A percentile compares a stretch with the other conserved stretches of the same genome.
Conservation (phyloP, 106 monocot genomes). For the Acorus gramineus region DNA sequence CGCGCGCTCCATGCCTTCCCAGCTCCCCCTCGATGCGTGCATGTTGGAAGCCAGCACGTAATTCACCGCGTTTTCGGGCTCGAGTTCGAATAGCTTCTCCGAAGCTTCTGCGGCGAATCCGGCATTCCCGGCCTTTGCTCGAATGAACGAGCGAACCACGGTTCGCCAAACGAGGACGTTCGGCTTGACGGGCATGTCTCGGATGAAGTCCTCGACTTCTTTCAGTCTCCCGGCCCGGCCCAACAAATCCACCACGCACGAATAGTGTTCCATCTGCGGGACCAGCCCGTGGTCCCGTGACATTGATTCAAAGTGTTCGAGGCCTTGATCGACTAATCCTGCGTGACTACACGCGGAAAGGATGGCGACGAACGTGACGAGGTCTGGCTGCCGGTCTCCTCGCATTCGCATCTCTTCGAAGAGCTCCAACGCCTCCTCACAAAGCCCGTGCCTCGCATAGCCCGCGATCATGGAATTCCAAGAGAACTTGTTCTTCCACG, state of each 20-base stretch:
- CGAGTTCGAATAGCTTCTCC: constrained; percentile 61
- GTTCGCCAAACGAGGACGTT: constrained; percentile 81
- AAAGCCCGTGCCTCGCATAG: constrained; percentile 69
- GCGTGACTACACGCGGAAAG: constrained; percentile 81
- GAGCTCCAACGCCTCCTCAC: constrained; percentile 38
- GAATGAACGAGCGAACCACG: constrained; percentile 51
- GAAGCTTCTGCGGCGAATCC: constrained; percentile 49
- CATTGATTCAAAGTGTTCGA: constrained; percentile 54
- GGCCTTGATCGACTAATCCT: constrained; percentile 64
- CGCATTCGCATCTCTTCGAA: constrained; percentile 46
- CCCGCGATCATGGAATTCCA: constrained; percentile 94
- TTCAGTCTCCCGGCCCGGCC: constrained; percentile 56
- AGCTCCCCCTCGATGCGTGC: constrained; percentile 54
- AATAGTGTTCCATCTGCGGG: constrained; percentile 69
- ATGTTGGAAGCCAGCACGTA: constrained; percentile 65
- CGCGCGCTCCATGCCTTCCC: constrained; percentile 52
- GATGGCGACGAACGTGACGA: constrained; percentile 67
- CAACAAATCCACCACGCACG: constrained; percentile 63
- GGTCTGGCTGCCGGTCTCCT: constrained; percentile 33
- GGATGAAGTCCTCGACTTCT: constrained; percentile 47
- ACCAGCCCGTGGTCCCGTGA: constrained; percentile 23
- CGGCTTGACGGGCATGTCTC: constrained; percentile 53
- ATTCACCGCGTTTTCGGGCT: constrained; percentile 82
- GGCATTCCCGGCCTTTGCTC: constrained; percentile 25
- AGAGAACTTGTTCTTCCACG: constrained; percentile 54